Evolutionary conservation across 108 stramenopile genomes (phyloP).

Genomic region (Skeletonema marinoi): DNA sequence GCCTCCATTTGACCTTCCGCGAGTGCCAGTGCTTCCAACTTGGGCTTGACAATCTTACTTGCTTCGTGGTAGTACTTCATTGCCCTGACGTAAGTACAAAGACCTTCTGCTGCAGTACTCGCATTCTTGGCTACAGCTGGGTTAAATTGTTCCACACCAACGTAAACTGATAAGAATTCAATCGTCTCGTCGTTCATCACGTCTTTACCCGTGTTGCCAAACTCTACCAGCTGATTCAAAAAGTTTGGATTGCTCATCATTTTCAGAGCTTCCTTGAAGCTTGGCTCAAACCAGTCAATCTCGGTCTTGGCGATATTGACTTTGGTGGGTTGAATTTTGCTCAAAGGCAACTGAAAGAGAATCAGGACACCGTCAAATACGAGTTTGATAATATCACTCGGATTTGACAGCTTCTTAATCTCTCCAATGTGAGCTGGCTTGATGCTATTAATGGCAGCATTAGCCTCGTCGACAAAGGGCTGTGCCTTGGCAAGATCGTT

Average conservation of each 20-base stretch:
- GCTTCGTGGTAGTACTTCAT: conserved; percentile 93
- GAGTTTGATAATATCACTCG: conserved; percentile 88
- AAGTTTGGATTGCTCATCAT: conserved; percentile 85
- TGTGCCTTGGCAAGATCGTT: conserved; percentile 88
- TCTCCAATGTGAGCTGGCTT: conserved; percentile 88
- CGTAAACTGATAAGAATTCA: conserved; percentile 85
- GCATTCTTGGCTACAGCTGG: conserved; percentile 86
- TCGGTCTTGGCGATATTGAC: conserved; percentile 79
- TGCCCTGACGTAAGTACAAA: conserved; percentile 88
- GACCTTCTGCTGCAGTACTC: conserved; percentile 86
- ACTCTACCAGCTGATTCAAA: conserved; percentile 74
- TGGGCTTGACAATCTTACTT: conserved; percentile 94
- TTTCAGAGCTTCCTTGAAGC: conserved; percentile 77
- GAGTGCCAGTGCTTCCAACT: conserved; percentile 86
- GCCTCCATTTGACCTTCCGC: conserved; percentile 87
- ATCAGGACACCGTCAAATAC: conserved; percentile 92
- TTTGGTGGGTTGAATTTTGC: conserved; percentile 60
- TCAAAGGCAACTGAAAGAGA: conserved; percentile 72
- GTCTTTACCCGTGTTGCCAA: conserved; percentile 83
- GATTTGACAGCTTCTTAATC: conserved; percentile 87
- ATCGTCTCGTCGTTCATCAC: conserved; percentile 92
- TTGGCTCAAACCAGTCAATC: conserved; percentile 83
- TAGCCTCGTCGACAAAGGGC: conserved; percentile 90
- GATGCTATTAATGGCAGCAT: conserved; percentile 86
- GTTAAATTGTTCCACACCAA: conserved; percentile 75